Evolutionary conservation across 176 grass and related monocot species (phyloP).

Genomic region (Zizania latifolia): DNA sequence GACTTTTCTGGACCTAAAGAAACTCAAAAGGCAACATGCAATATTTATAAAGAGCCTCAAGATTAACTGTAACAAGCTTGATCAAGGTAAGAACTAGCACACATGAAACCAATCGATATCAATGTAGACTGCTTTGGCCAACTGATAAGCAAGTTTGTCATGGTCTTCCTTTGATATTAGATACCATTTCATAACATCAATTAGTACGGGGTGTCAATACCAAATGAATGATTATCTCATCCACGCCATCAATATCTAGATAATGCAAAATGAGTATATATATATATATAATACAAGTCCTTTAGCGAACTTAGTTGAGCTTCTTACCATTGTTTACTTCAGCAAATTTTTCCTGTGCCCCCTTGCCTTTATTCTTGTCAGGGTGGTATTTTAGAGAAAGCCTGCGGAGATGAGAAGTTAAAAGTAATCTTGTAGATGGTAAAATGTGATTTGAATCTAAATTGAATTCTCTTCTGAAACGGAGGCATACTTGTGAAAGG

Average conservation of each 20-base stretch:
- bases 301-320: background rate
- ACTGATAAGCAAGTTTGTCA: background rate
- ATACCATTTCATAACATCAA: background rate
- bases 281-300: background rate
- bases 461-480: background rate
- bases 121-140: background rate
- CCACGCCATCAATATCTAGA: background rate
- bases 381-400: constrained; percentile 91
- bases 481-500: constrained; percentile 84
- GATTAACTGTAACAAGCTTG: background rate
- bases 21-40: background rate
- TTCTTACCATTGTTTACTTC: constrained; percentile 94
- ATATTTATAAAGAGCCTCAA: background rate
- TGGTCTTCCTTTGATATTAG: background rate
- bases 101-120: background rate
- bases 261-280: background rate
- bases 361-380: constrained; percentile 93
- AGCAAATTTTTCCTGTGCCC: constrained; percentile 77
- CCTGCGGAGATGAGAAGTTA: constrained; percentile 32
- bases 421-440: background rate
- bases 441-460: constrained; percentile 2
- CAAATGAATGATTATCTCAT: background rate
- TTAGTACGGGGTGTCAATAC: background rate
- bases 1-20: background rate
- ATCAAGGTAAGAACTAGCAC: background rate